These are phyloP conservation scores for Millerago galiae DNA, from an alignment of 805 yeast species.

Conservation along the genomic window DNA sequence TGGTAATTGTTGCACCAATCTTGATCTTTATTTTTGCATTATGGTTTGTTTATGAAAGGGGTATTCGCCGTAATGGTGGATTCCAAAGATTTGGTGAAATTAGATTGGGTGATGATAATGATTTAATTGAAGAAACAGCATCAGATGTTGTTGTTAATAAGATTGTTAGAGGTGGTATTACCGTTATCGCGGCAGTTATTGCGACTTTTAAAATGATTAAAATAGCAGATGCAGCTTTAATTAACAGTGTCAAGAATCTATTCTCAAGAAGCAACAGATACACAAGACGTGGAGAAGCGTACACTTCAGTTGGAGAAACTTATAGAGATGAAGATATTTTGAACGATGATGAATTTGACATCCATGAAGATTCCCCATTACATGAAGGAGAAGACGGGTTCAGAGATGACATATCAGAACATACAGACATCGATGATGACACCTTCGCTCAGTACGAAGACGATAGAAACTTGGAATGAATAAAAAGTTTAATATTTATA, in stretches of 20 bases:
- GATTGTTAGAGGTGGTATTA: constrained; percentile 28
- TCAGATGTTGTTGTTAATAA: constrained; percentile 58
- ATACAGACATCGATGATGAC: constrained; percentile 5
- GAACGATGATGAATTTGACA: constrained; percentile 20
- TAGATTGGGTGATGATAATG: constrained; percentile 72
- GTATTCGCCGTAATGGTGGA: constrained; percentile 68
- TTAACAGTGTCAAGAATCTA: constrained; percentile 12
- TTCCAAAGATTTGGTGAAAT: constrained; percentile 74
- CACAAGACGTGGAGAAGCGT: constrained; percentile 19
- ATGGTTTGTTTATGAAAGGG: constrained; percentile 60
- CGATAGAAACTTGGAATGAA: constrained; percentile 12
- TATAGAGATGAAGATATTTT: constrained; percentile 22
- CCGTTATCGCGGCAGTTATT: constrained; percentile 27
- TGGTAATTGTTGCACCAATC: constrained; percentile 53
- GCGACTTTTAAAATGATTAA: constrained; percentile 25
- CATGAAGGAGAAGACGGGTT: background rate
- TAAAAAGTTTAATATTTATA: background rate
- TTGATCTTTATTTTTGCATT: constrained; percentile 33
- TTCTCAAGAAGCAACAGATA: constrained; percentile 19
- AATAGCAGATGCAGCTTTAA: constrained; percentile 16
- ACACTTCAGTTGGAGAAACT: constrained; percentile 13
- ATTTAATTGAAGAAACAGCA: constrained; percentile 48
- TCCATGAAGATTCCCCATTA: constrained; percentile 17
- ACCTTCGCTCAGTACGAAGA: constrained; percentile 10
- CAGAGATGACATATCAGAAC: constrained; percentile 7